These are phyloP conservation scores for Phaseolus coccineus DNA, from an alignment of 331 rosid genomes.

Conservation along the genomic window DNA sequence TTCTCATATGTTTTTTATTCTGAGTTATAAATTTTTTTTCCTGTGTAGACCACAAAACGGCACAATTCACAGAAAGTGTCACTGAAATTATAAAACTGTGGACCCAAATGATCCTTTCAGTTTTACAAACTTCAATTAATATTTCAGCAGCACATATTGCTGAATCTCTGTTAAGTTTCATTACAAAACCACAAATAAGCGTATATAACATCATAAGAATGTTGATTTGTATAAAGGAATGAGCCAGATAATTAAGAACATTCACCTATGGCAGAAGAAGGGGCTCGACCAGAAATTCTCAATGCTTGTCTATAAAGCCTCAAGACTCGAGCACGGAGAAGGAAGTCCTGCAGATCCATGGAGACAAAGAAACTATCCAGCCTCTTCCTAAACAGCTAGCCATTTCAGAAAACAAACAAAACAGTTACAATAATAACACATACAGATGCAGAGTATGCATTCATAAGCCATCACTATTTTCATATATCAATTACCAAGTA, in stretches of 20 bases:
- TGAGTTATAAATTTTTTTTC: background rate
- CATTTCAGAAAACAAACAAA: constrained; percentile 11
- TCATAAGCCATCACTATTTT: background rate
- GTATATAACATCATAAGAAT: background rate
- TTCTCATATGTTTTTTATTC: too few species aligned
- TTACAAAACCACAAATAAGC: background rate
- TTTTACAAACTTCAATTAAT: background rate
- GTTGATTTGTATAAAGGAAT: background rate
- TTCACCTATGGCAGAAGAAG: constrained; percentile 65
- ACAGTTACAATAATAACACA: background rate
- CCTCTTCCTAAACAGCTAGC: constrained; percentile 42
- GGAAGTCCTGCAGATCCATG: constrained; percentile 72
- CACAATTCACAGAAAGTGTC: constrained; percentile 5
- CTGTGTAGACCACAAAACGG: background rate
- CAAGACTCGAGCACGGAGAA: constrained; percentile 73
- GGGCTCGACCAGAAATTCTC: constrained; percentile 66
- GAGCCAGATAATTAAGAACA: background rate
- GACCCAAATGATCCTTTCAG: background rate
- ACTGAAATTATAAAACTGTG: background rate
- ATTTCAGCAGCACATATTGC: constrained; percentile 5
- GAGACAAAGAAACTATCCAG: constrained; percentile 47
- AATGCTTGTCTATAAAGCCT: constrained; percentile 78
- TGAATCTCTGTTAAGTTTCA: constrained; percentile 16
- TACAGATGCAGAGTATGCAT: background rate
- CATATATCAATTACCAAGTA: background rate